phyloP scores from a whole-genome alignment of 2,329 filamentous ascomycete genomes.

The Scolecobasidium constrictum region DNA sequence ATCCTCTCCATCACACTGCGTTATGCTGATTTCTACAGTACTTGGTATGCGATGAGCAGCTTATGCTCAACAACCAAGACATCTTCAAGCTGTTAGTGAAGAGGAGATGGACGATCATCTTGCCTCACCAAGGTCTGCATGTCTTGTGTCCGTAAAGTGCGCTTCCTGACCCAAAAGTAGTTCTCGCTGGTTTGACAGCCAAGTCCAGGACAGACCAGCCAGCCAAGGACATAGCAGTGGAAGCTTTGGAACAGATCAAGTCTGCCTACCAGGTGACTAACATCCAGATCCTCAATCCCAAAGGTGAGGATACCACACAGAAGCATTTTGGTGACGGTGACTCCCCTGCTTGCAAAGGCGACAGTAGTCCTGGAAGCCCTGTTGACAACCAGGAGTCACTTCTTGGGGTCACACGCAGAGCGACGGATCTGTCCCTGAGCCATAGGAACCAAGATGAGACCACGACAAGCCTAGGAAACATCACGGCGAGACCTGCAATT shows the following conservation, averaged over 20 bases:
- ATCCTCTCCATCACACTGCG: not conserved
- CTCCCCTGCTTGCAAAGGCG: not conserved
- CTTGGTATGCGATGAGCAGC: slow-evolving; percentile 2
- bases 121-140: slow-evolving; percentile 4
- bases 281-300: slow-evolving; percentile 2
- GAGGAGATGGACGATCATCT: not conserved
- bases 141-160: too few species aligned
- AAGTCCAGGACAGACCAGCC: not conserved
- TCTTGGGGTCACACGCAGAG: slow-evolving; percentile 2
- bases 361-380: not conserved
- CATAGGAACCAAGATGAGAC: not conserved
- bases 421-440: not conserved
- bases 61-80: slow-evolving; percentile 5
- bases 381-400: not conserved
- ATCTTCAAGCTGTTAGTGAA: slow-evolving; percentile 2
- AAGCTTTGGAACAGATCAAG: not conserved
- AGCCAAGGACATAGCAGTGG: not conserved
- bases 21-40: not conserved
- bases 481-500: not conserved
- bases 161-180: not conserved
- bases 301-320: slow-evolving; percentile 4
- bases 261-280: not conserved
- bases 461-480: not conserved
- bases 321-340: not conserved
- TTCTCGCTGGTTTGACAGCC: not conserved